These are phyloP conservation scores for Ustilaginoidea virens DNA, from an alignment of 2,329 filamentous ascomycete species.

Conservation along the genomic window DNA sequence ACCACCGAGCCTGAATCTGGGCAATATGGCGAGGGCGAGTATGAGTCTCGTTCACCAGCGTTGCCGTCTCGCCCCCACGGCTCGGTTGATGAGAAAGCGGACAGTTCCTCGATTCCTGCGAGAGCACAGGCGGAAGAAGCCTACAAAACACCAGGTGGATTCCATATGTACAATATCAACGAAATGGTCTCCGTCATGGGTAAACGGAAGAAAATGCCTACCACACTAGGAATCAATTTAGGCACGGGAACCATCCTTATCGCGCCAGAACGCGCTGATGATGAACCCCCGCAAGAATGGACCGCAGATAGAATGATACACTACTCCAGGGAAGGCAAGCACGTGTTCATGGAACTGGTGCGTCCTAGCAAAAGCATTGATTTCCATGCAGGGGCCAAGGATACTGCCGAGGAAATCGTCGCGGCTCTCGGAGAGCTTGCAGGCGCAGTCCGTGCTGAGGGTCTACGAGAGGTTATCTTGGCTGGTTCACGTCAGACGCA, in stretches of 20 bases:
- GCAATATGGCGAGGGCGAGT: conserved; percentile 18
- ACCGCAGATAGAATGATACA: conserved; percentile 89
- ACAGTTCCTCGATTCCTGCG: neutral
- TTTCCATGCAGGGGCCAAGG: conserved; percentile 93
- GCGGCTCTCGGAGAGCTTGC: conserved; percentile 75
- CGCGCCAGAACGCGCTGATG: conserved; percentile 67
- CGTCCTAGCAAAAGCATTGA: conserved; percentile 88
- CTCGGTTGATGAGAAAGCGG: neutral
- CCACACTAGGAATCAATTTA: conserved; percentile 87
- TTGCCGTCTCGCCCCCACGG: conserved; percentile 17
- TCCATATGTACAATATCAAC: conserved; percentile 91
- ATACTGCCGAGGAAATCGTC: conserved; percentile 90
- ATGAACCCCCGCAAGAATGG: conserved; percentile 85
- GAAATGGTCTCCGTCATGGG: conserved; percentile 97
- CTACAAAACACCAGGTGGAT: conserved; percentile 55
- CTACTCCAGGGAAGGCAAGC: conserved; percentile 95
- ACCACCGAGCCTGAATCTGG: conserved; percentile 12
- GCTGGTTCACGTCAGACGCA: conserved; percentile 55
- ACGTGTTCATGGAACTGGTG: conserved; percentile 89
- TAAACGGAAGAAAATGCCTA: conserved; percentile 95
- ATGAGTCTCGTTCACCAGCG: conserved; percentile 19
- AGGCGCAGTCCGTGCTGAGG: conserved; percentile 70
- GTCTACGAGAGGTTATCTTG: conserved; percentile 70
- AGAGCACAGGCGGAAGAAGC: conserved; percentile 18
- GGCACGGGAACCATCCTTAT: conserved; percentile 81